Conservation (phyloP, 2,329 filamentous ascomycete species). For the Aspergillus niger region DNA sequence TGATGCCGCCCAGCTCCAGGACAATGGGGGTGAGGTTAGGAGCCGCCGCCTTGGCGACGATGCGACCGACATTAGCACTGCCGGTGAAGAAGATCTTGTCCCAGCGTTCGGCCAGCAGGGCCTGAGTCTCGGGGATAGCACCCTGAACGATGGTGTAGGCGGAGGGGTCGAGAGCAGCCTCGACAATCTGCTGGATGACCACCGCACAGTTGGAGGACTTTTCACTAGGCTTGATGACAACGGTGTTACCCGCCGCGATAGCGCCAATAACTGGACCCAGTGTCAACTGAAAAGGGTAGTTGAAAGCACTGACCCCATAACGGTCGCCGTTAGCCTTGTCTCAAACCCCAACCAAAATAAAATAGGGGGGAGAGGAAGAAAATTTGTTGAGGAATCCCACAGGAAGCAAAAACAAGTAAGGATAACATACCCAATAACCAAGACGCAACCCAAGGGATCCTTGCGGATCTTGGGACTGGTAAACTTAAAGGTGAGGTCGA, state of each 20-base stretch:
- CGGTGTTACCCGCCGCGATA: constrained; percentile 89
- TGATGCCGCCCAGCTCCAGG: constrained; percentile 86
- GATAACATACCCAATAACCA: constrained; percentile 74
- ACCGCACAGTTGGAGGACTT: constrained; percentile 73
- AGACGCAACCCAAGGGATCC: constrained; percentile 79
- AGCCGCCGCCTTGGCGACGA: constrained; percentile 87
- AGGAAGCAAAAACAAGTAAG: not conserved
- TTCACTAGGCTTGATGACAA: constrained; percentile 88
- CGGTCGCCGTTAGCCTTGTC: not conserved
- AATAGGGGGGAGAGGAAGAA: not conserved
- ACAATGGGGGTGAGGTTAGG: constrained; percentile 83
- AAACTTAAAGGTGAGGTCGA: constrained; percentile 66
- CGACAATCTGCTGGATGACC: constrained; percentile 76
- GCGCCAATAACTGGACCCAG: constrained; percentile 81
- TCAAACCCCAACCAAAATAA: not conserved
- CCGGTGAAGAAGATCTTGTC: constrained; percentile 99
- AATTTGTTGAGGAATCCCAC: no score
- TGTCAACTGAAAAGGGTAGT: constrained; percentile 84
- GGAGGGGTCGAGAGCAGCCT: constrained; percentile 72
- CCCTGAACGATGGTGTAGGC: constrained; percentile 82
- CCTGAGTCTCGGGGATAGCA: constrained; percentile 74
- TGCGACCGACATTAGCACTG: constrained; percentile 73
- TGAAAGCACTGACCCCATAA: constrained; percentile 67
- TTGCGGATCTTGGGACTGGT: constrained; percentile 78
- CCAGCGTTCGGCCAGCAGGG: constrained; percentile 84